Percentiles rank a stretch among this genome's conserved stretches.
Evolutionary conservation across 2,329 filamentous ascomycete species (phyloP).

Genomic region (Neofusicoccum umdonicola): DNA sequence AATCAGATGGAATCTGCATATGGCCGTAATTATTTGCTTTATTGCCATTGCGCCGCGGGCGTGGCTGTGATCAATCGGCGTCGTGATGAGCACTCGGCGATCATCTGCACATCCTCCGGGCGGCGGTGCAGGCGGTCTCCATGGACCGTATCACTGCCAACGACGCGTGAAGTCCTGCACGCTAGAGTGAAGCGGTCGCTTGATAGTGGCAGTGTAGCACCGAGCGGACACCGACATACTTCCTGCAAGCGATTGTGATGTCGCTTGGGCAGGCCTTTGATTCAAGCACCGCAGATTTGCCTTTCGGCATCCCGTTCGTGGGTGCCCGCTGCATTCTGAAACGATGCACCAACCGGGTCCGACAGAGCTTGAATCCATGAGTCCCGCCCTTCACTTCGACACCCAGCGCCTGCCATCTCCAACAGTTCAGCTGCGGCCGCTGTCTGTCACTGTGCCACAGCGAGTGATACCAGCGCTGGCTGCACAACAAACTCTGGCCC

Average conservation of each 20-base stretch:
- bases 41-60: background rate
- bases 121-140: conserved; percentile 4
- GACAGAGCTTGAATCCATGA: background rate
- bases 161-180: background rate
- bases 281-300: background rate
- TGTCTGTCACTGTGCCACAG: background rate
- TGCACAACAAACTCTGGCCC: background rate
- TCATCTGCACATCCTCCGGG: conserved; percentile 11
- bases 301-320: background rate
- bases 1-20: background rate
- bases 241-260: background rate
- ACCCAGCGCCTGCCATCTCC: background rate
- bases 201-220: background rate
- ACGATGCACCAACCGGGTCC: background rate
- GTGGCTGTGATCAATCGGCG: background rate
- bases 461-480: background rate
- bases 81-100: background rate
- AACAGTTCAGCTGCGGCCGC: background rate
- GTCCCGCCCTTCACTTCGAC: background rate
- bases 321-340: background rate
- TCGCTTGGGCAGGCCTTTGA: background rate
- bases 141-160: background rate
- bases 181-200: background rate
- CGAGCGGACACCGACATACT: background rate
- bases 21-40: background rate